phyloP scores from a whole-genome alignment of 305 asterid species.

The Andrographis paniculata region DNA sequence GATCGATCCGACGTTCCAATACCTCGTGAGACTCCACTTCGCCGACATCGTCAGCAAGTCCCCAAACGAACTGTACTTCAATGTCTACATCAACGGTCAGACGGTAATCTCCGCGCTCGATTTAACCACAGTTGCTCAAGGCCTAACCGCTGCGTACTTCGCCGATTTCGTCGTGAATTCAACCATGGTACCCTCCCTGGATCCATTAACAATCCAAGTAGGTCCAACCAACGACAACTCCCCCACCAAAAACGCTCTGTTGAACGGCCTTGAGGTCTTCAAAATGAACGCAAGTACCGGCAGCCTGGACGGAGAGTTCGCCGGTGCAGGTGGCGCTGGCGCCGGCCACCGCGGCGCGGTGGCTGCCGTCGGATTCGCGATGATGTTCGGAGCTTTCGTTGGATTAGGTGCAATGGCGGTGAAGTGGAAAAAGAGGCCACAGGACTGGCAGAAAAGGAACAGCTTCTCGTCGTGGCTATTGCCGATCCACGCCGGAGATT shows the following conservation, averaged over 20 bases:
- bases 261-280: slow-evolving; percentile 77
- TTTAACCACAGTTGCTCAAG: slow-evolving; percentile 46
- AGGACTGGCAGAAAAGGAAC: slow-evolving; percentile 72
- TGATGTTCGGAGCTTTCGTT: slow-evolving; percentile 92
- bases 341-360: slow-evolving; percentile 35
- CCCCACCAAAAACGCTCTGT: slow-evolving; percentile 59
- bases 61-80: slow-evolving; percentile 69
- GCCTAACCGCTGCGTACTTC: slow-evolving; percentile 54
- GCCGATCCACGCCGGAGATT: slow-evolving; percentile 79
- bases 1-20: slow-evolving; percentile 49
- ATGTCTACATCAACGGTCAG: slow-evolving; percentile 65
- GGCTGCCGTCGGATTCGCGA: slow-evolving; percentile 89
- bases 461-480: slow-evolving; percentile 92
- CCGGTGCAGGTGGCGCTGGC: slow-evolving; percentile 34
- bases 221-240: slow-evolving; percentile 64
- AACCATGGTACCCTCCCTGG: slow-evolving; percentile 35
- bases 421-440: slow-evolving; percentile 92
- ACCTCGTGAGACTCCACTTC: slow-evolving; percentile 78
- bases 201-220: slow-evolving; percentile 55
- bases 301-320: slow-evolving; percentile 71
- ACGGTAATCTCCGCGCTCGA: slow-evolving; percentile 62
- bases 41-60: slow-evolving; percentile 81
- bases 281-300: slow-evolving; percentile 81
- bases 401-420: slow-evolving; percentile 93
- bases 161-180: slow-evolving; percentile 75